Evolutionary conservation across 257 asterid genomes (phyloP).

Genomic region (Euphrasia confusa): DNA sequence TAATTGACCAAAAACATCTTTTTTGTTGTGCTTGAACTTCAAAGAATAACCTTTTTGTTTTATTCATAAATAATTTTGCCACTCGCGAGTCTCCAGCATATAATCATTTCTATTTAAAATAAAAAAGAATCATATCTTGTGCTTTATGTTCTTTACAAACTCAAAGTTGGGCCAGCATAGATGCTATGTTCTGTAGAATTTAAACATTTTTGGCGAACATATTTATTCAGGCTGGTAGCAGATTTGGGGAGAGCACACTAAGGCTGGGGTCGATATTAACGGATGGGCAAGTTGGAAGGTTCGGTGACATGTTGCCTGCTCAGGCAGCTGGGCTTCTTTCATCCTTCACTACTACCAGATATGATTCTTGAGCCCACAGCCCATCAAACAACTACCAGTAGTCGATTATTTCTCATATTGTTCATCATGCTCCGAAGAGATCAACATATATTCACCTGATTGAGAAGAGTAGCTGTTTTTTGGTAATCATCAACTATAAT

Average conservation of each 20-base stretch:
- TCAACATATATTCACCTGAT: not conserved
- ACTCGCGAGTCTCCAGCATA: not conserved
- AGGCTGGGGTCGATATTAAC: conserved; percentile 86
- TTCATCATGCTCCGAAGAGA: conserved; percentile 13
- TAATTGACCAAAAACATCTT: too few species aligned
- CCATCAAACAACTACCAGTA: conserved; percentile 7
- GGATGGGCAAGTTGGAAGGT: conserved; percentile 96
- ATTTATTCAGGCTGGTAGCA: conserved; percentile 81
- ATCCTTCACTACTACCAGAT: conserved; percentile 72
- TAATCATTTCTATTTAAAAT: not conserved
- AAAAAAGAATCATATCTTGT: too few species aligned
- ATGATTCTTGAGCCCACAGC: conserved; percentile 48
- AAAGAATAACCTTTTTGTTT: not conserved
- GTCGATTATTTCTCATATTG: conserved; percentile 5
- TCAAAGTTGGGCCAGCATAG: not conserved
- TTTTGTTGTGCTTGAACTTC: not conserved
- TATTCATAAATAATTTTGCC: not conserved
- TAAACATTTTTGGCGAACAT: conserved; percentile 19
- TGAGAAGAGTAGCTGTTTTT: conserved; percentile 12
- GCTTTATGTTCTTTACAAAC: not conserved
- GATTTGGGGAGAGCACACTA: conserved; percentile 95
- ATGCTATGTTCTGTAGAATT: conserved; percentile 7
- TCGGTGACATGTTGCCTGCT: conserved; percentile 95
- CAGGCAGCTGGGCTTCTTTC: conserved; percentile 98
- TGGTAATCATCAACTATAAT: conserved; percentile 22